These are phyloP conservation scores for Coniochaeta sp. DNA, from an alignment of 2,329 filamentous ascomycete species.

Conservation along the genomic window DNA sequence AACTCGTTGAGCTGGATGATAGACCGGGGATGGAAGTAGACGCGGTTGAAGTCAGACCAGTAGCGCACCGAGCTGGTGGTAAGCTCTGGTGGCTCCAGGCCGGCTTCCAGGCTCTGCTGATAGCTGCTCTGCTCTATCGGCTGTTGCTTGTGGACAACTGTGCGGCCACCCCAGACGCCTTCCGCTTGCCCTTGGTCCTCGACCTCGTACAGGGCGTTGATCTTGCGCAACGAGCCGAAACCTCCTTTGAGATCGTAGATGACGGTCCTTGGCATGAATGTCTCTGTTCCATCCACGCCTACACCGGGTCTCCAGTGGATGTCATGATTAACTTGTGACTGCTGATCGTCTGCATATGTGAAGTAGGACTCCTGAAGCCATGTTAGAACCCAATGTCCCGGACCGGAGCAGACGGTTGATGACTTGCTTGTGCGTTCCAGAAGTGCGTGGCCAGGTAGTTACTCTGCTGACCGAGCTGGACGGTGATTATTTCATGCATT, in stretches of 20 bases:
- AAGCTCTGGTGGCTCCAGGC: constrained; percentile 54
- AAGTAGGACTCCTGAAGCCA: constrained; percentile 82
- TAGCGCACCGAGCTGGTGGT: constrained; percentile 71
- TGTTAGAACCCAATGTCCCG: neutral
- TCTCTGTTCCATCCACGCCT: constrained; percentile 77
- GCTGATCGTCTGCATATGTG: constrained; percentile 65
- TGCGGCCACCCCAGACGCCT: constrained; percentile 35
- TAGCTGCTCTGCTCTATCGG: constrained; percentile 67
- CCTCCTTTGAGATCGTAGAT: constrained; percentile 94
- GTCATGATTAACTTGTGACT: constrained; percentile 69
- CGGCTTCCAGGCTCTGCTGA: constrained; percentile 70
- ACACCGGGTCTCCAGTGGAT: constrained; percentile 82
- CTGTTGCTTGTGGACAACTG: constrained; percentile 60
- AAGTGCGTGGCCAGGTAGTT: constrained; percentile 96
- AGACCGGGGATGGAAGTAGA: constrained; percentile 88
- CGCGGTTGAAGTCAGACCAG: constrained; percentile 91
- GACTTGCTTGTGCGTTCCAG: constrained; percentile 83
- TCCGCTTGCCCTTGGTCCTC: constrained; percentile 22
- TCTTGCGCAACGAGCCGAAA: constrained; percentile 80
- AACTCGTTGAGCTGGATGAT: constrained; percentile 83
- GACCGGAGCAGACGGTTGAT: no score
- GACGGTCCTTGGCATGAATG: constrained; percentile 82
- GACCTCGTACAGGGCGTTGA: constrained; percentile 78
- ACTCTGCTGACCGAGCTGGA: constrained; percentile 87
- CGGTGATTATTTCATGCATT: constrained; percentile 93